Evolutionary conservation across 768 basidiomycete genomes (phyloP).

Genomic region (Phallus indusiatus): DNA sequence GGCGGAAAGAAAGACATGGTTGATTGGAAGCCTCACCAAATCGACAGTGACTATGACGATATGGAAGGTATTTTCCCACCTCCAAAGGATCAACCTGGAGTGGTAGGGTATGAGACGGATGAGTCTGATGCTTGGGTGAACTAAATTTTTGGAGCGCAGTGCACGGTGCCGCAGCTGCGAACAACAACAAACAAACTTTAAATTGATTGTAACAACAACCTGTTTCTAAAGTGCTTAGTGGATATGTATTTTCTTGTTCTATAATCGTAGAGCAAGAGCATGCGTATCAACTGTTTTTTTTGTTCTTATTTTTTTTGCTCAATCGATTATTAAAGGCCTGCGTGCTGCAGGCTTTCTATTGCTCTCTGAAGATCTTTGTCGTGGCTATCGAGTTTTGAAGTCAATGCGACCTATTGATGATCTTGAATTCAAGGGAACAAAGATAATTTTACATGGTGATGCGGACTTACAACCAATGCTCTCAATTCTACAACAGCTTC

Average conservation of each 20-base stretch:
- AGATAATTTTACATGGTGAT: no score
- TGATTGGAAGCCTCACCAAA: conserved; percentile 6
- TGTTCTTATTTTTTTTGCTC: no score
- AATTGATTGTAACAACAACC: neutral
- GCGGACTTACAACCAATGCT: no score
- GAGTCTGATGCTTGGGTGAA: neutral
- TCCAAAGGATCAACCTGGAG: neutral
- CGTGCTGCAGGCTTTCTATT: no score
- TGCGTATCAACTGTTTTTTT: neutral
- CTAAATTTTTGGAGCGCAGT: neutral
- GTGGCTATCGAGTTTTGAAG: no score
- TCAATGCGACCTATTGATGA: no score
- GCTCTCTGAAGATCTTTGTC: no score
- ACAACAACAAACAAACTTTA: neutral
- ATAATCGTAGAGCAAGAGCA: neutral
- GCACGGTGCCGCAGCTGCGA: neutral
- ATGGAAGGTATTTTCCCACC: conserved; percentile 11
- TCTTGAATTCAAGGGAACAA: no score
- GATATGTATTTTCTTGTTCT: neutral
- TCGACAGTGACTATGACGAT: conserved; percentile 12
- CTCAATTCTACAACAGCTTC: no score
- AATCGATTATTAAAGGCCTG: no score
- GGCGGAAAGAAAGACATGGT: conserved; percentile 10
- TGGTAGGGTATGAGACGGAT: neutral
- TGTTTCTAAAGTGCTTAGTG: neutral